Conservation (phyloP, 495 filamentous ascomycete genomes). For the Clavariopsis aquatica region DNA sequence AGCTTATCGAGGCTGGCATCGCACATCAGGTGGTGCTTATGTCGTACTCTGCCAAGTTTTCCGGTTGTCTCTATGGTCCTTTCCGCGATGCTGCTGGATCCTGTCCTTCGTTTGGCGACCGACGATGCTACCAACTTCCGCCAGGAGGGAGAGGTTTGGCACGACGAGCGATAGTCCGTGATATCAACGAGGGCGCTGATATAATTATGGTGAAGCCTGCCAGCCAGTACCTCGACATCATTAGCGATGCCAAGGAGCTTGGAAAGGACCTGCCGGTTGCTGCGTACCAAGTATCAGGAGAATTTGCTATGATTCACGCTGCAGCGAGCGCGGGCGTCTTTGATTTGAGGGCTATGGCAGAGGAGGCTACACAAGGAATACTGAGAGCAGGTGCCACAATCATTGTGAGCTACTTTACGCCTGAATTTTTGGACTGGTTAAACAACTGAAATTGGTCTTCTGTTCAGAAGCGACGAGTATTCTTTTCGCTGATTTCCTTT, state of each 20-base stretch:
- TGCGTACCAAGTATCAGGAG: constrained; percentile 94
- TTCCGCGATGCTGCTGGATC: constrained; percentile 97
- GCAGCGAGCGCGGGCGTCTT: constrained; percentile 97
- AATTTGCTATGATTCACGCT: constrained; percentile 98
- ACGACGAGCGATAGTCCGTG: constrained; percentile 83
- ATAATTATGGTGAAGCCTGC: constrained; percentile 99
- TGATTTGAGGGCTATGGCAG: constrained; percentile 91
- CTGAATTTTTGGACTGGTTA: constrained; percentile 89
- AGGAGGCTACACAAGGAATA: constrained; percentile 90
- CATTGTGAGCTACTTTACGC: constrained; percentile 89
- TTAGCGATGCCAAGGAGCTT: constrained; percentile 91
- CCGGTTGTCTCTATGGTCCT: constrained; percentile 92
- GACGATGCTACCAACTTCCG: constrained; percentile 93
- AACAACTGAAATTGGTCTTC: constrained; percentile 28
- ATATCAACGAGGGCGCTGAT: constrained; percentile 91
- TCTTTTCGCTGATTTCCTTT: background rate
- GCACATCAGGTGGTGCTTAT: constrained; percentile 88
- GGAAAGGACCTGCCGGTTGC: constrained; percentile 87
- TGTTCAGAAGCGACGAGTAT: background rate
- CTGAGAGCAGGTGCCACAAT: constrained; percentile 89
- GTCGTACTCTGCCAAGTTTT: constrained; percentile 98
- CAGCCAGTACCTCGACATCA: constrained; percentile 91
- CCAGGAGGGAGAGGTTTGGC: constrained; percentile 91
- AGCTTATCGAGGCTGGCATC: constrained; percentile 87
- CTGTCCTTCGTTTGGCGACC: constrained; percentile 86